A percentile compares a stretch with the other conserved stretches of the same genome.
These are phyloP conservation scores for Saccharomyces cerevisiae DNA, from an alignment of 805 yeast genomes.

Conservation along the genomic window DNA sequence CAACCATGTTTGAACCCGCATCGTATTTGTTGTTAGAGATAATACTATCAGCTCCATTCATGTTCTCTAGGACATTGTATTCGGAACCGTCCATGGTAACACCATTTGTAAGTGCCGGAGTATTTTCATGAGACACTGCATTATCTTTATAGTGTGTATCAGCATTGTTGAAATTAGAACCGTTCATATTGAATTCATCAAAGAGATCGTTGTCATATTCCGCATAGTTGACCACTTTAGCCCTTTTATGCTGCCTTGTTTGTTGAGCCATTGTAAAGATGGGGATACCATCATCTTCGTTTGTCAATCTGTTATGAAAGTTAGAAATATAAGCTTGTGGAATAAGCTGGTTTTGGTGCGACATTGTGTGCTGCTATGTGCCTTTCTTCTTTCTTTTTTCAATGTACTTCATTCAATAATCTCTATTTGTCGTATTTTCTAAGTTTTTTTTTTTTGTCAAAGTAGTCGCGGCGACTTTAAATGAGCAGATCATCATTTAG, in stretches of 20 bases:
- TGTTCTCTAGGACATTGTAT: slow-evolving; percentile 1
- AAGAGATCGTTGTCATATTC: slow-evolving; percentile 65
- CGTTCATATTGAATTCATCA: slow-evolving; percentile 36
- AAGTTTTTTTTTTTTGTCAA: neutral
- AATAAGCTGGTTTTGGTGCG: slow-evolving; percentile 18
- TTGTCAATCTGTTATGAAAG: slow-evolving; percentile 60
- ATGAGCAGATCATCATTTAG: neutral
- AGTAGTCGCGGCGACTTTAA: neutral
- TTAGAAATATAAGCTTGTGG: slow-evolving; percentile 83
- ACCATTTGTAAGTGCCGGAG: neutral
- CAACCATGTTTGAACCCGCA: neutral
- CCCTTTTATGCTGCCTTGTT: slow-evolving; percentile 69
- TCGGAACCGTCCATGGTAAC: slow-evolving; percentile 1
- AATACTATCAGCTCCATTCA: slow-evolving; percentile 2
- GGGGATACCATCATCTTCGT: slow-evolving; percentile 52
- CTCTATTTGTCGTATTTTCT: neutral
- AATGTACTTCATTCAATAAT: neutral
- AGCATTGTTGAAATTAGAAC: slow-evolving; percentile 24
- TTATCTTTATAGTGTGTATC: slow-evolving; percentile 24
- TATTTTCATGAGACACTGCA: neutral
- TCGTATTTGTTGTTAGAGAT: neutral
- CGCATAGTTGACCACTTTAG: slow-evolving; percentile 70
- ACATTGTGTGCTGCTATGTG: slow-evolving; percentile 6
- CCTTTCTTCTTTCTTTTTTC: neutral
- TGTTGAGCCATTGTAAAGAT: slow-evolving; percentile 66